These are phyloP conservation scores for Ilyonectria destructans DNA, from an alignment of 2,329 filamentous ascomycete species.

Conservation along the genomic window DNA sequence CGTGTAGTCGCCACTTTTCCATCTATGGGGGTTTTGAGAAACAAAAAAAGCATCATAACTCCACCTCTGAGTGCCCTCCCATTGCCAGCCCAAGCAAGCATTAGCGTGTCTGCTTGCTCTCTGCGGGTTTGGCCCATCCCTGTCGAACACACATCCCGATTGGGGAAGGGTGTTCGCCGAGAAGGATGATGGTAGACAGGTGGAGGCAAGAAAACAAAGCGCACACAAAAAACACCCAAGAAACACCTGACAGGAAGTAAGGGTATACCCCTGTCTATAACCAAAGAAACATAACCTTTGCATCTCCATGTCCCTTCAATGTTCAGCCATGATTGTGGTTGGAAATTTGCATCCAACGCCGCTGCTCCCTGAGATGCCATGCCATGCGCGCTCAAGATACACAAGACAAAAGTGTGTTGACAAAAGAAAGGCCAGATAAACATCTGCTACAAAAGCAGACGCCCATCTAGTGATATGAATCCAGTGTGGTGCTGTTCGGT, in stretches of 20 bases:
- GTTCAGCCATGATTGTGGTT: constrained; percentile 51
- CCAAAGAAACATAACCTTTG: constrained; percentile 47
- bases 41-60: constrained; percentile 40
- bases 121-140: constrained; percentile 10
- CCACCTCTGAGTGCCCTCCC: constrained; percentile 29
- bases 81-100: constrained; percentile 29
- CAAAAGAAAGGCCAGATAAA: constrained; percentile 47
- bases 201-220: constrained; percentile 26
- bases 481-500: constrained; percentile 80
- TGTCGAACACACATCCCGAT: constrained; percentile 1
- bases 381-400: constrained; percentile 57
- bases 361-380: constrained; percentile 53
- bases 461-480: constrained; percentile 41
- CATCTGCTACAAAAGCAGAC: constrained; percentile 31
- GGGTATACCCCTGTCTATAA: constrained; percentile 47
- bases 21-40: constrained; percentile 51
- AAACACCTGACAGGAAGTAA: constrained; percentile 49
- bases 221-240: constrained; percentile 44
- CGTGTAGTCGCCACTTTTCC: constrained; percentile 51
- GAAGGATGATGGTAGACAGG: constrained; percentile 16
- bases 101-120: constrained; percentile 17
- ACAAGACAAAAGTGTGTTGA: constrained; percentile 46
- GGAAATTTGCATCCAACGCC: constrained; percentile 55
- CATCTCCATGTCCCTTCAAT: constrained; percentile 47
- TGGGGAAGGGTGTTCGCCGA: constrained; percentile 3